phyloP scores from a whole-genome alignment of 1,139 yeast genomes.

The Debaryomycetaceae sp. region DNA sequence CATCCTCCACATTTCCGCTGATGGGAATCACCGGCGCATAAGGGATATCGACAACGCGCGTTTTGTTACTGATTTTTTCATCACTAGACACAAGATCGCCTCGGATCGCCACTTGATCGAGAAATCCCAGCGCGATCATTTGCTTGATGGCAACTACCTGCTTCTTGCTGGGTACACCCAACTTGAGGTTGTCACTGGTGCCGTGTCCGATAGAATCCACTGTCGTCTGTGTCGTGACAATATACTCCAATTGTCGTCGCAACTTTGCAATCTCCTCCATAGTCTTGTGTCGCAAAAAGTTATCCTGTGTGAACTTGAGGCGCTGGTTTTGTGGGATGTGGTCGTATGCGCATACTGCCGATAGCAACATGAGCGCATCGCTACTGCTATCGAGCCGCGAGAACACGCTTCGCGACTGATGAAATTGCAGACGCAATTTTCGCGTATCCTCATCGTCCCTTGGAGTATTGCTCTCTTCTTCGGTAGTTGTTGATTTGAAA shows the following conservation, averaged over 20 bases:
- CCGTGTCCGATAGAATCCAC: constrained; percentile 45
- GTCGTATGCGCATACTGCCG: constrained; percentile 85
- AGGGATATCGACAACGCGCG: constrained; percentile 56
- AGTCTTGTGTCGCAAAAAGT: constrained; percentile 57
- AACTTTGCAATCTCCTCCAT: constrained; percentile 83
- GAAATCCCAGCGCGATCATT: constrained; percentile 84
- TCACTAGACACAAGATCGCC: constrained; percentile 69
- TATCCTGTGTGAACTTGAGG: constrained; percentile 37
- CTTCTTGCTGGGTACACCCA: constrained; percentile 54
- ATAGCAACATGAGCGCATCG: constrained; percentile 66
- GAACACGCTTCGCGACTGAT: constrained; percentile 49
- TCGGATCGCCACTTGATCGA: constrained; percentile 82
- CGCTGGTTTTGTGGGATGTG: constrained; percentile 46
- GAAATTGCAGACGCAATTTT: constrained; percentile 36
- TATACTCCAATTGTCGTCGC: constrained; percentile 64
- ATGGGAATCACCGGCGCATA: constrained; percentile 61
- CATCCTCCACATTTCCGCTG: constrained; percentile 27
- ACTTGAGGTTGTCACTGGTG: constrained; percentile 31
- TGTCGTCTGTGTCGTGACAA: constrained; percentile 56
- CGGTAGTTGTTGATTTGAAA: constrained; percentile 7
- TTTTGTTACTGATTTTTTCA: constrained; percentile 43
- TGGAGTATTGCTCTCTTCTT: constrained; percentile 14
- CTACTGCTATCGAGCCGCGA: constrained; percentile 57
- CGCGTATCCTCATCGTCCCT: constrained; percentile 29
- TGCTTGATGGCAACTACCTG: constrained; percentile 81